Conservation (phyloP, 441 rosid species). For the Erodium texanum region DNA sequence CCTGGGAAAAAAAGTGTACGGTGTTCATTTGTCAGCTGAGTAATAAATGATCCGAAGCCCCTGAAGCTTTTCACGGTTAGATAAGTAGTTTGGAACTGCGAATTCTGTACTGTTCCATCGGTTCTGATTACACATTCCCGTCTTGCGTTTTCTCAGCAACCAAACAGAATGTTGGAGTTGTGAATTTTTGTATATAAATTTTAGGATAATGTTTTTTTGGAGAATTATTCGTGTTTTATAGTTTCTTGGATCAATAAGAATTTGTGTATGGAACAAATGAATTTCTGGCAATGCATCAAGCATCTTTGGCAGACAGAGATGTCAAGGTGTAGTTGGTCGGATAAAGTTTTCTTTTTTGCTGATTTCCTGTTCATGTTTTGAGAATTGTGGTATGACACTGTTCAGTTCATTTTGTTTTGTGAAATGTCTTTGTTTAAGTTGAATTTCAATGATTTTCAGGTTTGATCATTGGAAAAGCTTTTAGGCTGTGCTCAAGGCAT, state of each 20-base stretch:
- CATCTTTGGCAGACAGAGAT: neutral
- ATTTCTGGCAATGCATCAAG: no score
- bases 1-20: neutral
- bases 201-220: neutral
- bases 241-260: neutral
- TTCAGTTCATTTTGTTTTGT: no score
- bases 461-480: neutral
- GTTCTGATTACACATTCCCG: neutral
- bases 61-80: neutral
- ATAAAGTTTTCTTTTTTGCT: no score
- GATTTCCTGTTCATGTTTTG: no score
- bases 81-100: neutral
- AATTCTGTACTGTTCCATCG: neutral
- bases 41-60: neutral
- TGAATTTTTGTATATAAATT: neutral
- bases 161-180: neutral
- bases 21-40: neutral
- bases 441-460: slow-evolving; percentile 10
- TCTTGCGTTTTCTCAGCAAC: neutral
- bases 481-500: neutral
- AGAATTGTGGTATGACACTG: neutral
- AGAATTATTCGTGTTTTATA: neutral
- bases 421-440: neutral
- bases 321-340: neutral
- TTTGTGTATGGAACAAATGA: no score